Evolutionary conservation across 1,139 yeast species (phyloP).

Genomic region (Yamadazyma aaseri): DNA sequence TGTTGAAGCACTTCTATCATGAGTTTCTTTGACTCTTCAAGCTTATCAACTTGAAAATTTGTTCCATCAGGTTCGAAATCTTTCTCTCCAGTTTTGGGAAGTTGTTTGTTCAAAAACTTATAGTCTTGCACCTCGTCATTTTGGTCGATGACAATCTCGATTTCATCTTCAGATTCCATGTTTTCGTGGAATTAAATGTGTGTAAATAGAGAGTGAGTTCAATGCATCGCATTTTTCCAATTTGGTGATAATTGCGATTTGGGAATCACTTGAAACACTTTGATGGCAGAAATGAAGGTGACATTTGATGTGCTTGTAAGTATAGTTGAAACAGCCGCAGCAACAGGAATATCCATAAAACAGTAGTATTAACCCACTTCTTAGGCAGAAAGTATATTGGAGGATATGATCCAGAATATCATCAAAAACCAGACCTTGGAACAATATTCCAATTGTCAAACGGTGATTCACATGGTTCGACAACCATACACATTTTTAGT

Average conservation of each 20-base stretch:
- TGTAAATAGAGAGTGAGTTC: not conserved
- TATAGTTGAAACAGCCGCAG: not conserved
- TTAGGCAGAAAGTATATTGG: conserved; percentile 30
- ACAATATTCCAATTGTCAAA: conserved; percentile 25
- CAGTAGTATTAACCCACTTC: conserved; percentile 2
- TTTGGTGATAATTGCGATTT: conserved; percentile 1
- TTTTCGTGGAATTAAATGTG: no score
- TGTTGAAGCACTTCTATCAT: conserved; percentile 71
- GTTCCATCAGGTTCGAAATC: conserved; percentile 88
- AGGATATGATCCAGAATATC: conserved; percentile 36
- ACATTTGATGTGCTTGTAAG: conserved; percentile 12
- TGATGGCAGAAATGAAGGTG: conserved; percentile 9
- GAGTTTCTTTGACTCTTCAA: conserved; percentile 58
- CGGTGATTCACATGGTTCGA: conserved; percentile 11
- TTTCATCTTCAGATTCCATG: conserved; percentile 9
- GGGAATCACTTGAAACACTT: not conserved
- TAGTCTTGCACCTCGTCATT: conserved; percentile 68
- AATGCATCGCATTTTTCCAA: conserved; percentile 8
- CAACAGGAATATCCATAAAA: not conserved
- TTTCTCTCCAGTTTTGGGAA: conserved; percentile 68
- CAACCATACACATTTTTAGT: conserved; percentile 6
- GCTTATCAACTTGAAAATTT: conserved; percentile 48
- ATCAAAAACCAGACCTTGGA: conserved; percentile 34
- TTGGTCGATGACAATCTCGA: conserved; percentile 13
- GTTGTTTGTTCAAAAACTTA: conserved; percentile 19